Conservation (phyloP, 179 eudicot genomes). For the Carnegiea gigantea region DNA sequence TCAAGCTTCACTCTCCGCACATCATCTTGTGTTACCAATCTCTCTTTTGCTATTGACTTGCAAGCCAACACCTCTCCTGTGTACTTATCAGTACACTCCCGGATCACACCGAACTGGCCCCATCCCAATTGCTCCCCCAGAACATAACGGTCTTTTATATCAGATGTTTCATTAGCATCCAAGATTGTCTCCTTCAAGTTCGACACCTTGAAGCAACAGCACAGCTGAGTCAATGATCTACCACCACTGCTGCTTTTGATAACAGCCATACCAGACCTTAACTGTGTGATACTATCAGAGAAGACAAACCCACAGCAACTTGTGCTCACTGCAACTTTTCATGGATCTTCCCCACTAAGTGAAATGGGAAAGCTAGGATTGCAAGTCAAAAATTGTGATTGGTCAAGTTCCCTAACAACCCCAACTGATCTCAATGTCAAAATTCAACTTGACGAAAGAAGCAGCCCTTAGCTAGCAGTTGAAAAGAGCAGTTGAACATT, state of each 20-base stretch:
- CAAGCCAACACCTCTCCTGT: constrained; percentile 71
- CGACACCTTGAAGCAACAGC: constrained; percentile 46
- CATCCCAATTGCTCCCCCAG: constrained; percentile 67
- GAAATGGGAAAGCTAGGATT: neutral
- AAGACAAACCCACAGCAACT: neutral
- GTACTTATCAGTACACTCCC: constrained; percentile 57
- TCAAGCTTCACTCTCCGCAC: constrained; percentile 72
- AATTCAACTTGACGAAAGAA: constrained; percentile 25
- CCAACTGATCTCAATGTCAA: constrained; percentile 29
- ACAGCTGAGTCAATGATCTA: constrained; percentile 26
- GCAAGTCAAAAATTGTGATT: constrained; percentile 24
- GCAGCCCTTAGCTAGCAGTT: constrained; percentile 25
- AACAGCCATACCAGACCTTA: constrained; percentile 35
- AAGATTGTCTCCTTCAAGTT: constrained; percentile 55
- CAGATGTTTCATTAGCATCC: constrained; percentile 42
- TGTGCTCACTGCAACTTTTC: neutral
- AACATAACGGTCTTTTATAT: constrained; percentile 51
- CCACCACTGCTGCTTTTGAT: constrained; percentile 27
- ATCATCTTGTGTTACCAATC: constrained; percentile 67
- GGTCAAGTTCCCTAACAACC: constrained; percentile 14
- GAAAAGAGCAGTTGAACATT: constrained; percentile 22
- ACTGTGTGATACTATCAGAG: neutral
- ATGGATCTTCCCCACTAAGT: constrained; percentile 14
- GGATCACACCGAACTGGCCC: constrained; percentile 79
- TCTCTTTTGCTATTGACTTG: constrained; percentile 70